phyloP scores from a whole-genome alignment of 352 stramenopile species.

The Pythium brachiatum region DNA sequence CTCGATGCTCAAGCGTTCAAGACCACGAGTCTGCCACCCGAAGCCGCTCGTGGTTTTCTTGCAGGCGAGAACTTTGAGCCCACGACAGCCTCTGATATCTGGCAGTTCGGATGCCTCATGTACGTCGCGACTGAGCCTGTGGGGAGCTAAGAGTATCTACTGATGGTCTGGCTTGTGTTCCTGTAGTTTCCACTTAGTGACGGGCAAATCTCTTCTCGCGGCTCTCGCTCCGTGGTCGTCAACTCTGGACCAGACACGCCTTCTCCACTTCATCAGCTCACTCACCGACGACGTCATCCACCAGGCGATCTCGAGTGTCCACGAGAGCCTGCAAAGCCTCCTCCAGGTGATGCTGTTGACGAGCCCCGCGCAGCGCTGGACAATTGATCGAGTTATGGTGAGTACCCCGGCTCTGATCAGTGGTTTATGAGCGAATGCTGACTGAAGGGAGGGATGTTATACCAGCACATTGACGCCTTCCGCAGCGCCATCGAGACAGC shows the following conservation, averaged over 20 bases:
- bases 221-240: slow-evolving; percentile 48
- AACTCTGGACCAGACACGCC: slow-evolving; percentile 31
- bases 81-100: slow-evolving; percentile 56
- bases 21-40: slow-evolving; percentile 36
- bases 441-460: background rate
- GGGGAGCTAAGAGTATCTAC: background rate
- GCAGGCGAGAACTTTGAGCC: slow-evolving; percentile 37
- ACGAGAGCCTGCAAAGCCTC: slow-evolving; percentile 34
- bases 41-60: slow-evolving; percentile 51
- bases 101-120: slow-evolving; percentile 76
- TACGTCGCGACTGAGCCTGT: slow-evolving; percentile 27
- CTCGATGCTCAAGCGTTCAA: slow-evolving; percentile 33
- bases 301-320: slow-evolving; percentile 31
- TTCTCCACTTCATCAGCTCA: slow-evolving; percentile 54
- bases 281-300: slow-evolving; percentile 50
- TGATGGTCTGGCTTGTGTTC: background rate
- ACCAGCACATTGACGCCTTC: slow-evolving; percentile 20
- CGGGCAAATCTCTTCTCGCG: slow-evolving; percentile 38
- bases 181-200: slow-evolving; percentile 50
- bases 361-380: slow-evolving; percentile 48
- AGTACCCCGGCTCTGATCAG: background rate
- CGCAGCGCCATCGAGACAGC: background rate
- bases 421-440: background rate
- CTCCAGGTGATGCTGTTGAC: slow-evolving; percentile 45
- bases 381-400: slow-evolving; percentile 22